phyloP scores from a whole-genome alignment of 495 filamentous ascomycete species.

The Staphylotrichum longicolle region DNA sequence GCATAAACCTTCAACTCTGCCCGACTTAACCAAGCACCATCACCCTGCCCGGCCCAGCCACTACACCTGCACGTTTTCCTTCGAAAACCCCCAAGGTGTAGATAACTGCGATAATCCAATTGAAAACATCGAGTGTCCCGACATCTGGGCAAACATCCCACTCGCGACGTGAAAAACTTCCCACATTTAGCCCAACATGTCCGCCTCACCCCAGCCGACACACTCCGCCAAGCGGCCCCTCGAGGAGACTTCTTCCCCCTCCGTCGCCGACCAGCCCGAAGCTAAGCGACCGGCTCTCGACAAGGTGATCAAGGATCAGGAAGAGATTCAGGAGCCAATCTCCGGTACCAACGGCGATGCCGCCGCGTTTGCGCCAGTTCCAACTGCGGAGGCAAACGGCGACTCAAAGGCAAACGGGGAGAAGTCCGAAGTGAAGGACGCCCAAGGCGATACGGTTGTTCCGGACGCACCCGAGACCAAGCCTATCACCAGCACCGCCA shows the following conservation, averaged over 20 bases:
- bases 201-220: conserved; percentile 53
- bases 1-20: conserved; percentile 29
- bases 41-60: conserved; percentile 35
- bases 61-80: conserved; percentile 89
- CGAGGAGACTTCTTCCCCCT: conserved; percentile 93
- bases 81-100: conserved; percentile 80
- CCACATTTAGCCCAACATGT: conserved; percentile 48
- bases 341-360: conserved; percentile 42
- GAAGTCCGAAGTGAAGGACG: conserved; percentile 58
- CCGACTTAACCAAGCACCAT: conserved; percentile 25
- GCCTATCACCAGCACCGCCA: conserved; percentile 45
- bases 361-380: conserved; percentile 22
- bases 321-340: conserved; percentile 40
- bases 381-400: conserved; percentile 40
- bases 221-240: conserved; percentile 83
- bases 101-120: conserved; percentile 55
- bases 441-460: conserved; percentile 65
- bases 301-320: conserved; percentile 68
- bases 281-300: conserved; percentile 95
- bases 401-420: conserved; percentile 50
- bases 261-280: conserved; percentile 89
- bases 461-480: conserved; percentile 62
- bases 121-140: conserved; percentile 53
- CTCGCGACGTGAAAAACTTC: conserved; percentile 34
- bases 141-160: conserved; percentile 18